These are phyloP conservation scores for Paramecium caudatum DNA, from an alignment of 73 alveolate genomes.

Conservation along the genomic window DNA sequence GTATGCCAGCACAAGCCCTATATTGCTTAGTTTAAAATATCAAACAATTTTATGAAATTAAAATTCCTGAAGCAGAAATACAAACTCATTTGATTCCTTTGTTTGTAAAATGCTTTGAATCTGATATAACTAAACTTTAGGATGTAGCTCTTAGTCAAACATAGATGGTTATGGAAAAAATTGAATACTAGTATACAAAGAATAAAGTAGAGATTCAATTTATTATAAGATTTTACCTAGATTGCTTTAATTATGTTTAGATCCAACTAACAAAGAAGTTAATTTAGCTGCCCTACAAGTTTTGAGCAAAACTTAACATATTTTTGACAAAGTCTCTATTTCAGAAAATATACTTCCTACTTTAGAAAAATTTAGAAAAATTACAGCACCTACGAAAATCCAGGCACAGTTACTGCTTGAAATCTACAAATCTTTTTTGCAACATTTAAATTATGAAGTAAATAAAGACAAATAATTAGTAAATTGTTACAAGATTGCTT, in stretches of 20 bases:
- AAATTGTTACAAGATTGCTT: slow-evolving; percentile 30
- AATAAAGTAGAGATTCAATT: neutral
- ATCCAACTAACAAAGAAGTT: slow-evolving; percentile 11
- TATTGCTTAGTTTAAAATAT: slow-evolving; percentile 49
- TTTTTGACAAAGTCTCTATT: slow-evolving; percentile 42
- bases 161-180: slow-evolving; percentile 27
- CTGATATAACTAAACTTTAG: slow-evolving; percentile 37
- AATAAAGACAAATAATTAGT: neutral
- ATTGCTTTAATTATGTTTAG: slow-evolving; percentile 35
- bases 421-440: neutral
- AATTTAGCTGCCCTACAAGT: slow-evolving; percentile 16
- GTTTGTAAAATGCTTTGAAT: slow-evolving; percentile 44
- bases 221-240: slow-evolving; percentile 44
- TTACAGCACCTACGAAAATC: neutral
- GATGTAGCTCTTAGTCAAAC: neutral
- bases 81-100: slow-evolving; percentile 21
- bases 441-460: slow-evolving; percentile 22
- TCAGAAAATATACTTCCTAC: slow-evolving; percentile 33
- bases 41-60: slow-evolving; percentile 21
- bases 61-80: slow-evolving; percentile 41
- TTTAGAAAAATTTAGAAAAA: slow-evolving; percentile 47
- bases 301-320: slow-evolving; percentile 22
- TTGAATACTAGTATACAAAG: slow-evolving; percentile 43
- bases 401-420: slow-evolving; percentile 34
- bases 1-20: slow-evolving; percentile 50